phyloP scores from a whole-genome alignment of 768 basidiomycete species.

The Heimioporus sp. region DNA sequence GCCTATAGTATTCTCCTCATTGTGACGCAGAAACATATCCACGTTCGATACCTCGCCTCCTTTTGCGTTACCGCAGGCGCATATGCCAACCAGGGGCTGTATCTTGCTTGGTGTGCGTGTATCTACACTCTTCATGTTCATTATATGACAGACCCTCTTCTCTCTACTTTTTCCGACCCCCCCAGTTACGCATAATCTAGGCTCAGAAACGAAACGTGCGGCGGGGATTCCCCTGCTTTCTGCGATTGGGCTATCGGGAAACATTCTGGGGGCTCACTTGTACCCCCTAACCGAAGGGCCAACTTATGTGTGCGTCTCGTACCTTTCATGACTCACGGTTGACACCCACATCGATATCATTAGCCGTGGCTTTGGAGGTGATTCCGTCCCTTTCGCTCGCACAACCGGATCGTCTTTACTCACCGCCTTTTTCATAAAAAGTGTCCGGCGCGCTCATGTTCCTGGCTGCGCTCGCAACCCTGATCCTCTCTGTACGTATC shows the following conservation, averaged over 20 bases:
- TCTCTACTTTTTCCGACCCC: not conserved
- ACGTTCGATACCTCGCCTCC: slow-evolving; percentile 44
- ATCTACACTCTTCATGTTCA: no score
- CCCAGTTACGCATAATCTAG: slow-evolving; percentile 41
- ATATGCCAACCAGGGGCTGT: slow-evolving; percentile 42
- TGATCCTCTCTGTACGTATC: slow-evolving; percentile 19
- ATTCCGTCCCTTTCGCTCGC: not conserved
- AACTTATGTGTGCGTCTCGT: slow-evolving; percentile 31
- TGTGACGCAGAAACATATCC: slow-evolving; percentile 25
- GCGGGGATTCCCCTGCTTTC: slow-evolving; percentile 41
- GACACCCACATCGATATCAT: not conserved
- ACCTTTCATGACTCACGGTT: not conserved
- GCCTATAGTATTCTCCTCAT: slow-evolving; percentile 32
- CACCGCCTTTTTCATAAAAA: no score
- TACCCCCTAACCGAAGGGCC: slow-evolving; percentile 42
- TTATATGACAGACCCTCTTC: not conserved
- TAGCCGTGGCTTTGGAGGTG: slow-evolving; percentile 4
- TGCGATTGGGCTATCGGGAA: slow-evolving; percentile 42
- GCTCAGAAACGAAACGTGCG: slow-evolving; percentile 46
- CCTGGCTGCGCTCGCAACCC: slow-evolving; percentile 13
- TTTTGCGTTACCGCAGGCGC: slow-evolving; percentile 48
- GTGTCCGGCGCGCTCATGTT: slow-evolving; percentile 26
- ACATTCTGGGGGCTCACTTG: slow-evolving; percentile 40
- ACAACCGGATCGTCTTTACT: no score
- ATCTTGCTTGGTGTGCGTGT: slow-evolving; percentile 48